Evolutionary conservation across 139 green algal species (phyloP), one percentile per base, ranked within the genome.

Genomic region (Eudorina sp.): DNA sequence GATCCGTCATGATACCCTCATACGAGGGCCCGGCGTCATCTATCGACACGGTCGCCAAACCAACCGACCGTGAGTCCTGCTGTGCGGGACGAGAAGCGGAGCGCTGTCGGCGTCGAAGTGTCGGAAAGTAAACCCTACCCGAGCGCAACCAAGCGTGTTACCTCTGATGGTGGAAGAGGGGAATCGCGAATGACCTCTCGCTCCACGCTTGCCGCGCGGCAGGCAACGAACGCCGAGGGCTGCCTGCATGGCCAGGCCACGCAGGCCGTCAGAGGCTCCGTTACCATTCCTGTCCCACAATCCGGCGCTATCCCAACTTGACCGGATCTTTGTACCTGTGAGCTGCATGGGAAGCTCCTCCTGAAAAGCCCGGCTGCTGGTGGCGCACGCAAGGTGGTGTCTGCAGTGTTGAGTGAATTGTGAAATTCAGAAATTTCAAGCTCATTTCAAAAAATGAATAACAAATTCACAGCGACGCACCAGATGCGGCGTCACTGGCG

Each of bases 1-100:
- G 7, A 8, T 91, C 79, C 1, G 70, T 45, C 31, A 93, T 89
- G 46, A 93, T 91, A 23, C 90, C 90, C 13, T 93, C 90, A 29
- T 91, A 88, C 2, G 38, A 41, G 41, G 55, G 55, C 11, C 77
- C 53, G 8, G 89, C 84, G 6, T 89, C 90, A 51, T 80, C 86
- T n/a, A 83, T 78, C 18, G 45, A 75, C 23, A n/a, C 29, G 29
- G 69, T 8, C 25, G 64, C 68, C 2, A 68, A 45, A 25, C 27
- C 6, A 23, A 1, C 31, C n/a, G 70, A 11, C 40, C 25, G 25
- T 8, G 70, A 53, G 29, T 53, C 38, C 70, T 79, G 70, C 70
- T 16, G 19, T n/a, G 40, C 1, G 25, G 40, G 2, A 46, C 68
- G 40, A 48, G 34, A 45, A 4, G 66, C 66, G 51, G 13, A 25